phyloP scores from a whole-genome alignment of 202 grass and related monocot species.

The Saccharum hybrid region DNA sequence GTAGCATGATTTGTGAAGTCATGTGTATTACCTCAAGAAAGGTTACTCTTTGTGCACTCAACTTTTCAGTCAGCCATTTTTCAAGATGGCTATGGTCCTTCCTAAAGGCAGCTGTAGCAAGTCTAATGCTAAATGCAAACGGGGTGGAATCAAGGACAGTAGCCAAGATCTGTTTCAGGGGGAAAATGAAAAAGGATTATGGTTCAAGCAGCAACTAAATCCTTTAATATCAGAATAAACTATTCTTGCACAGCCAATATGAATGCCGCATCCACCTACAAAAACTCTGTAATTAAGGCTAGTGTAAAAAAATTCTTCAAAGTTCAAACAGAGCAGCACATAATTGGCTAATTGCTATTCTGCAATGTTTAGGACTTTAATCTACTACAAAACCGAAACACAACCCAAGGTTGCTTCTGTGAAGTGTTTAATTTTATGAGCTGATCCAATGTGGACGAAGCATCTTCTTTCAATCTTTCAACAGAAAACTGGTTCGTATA shows the following conservation, averaged over 20 bases:
- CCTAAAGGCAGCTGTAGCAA: slow-evolving; percentile 66
- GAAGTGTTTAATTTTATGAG: slow-evolving; percentile 9
- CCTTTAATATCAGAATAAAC: slow-evolving; percentile 1
- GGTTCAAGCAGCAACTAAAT: slow-evolving; percentile 17
- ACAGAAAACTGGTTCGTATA: slow-evolving; percentile 7
- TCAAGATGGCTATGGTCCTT: slow-evolving; percentile 84
- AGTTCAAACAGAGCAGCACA: slow-evolving; percentile 17
- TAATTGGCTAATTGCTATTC: neutral
- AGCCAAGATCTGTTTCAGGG: slow-evolving; percentile 69
- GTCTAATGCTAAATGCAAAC: slow-evolving; percentile 75
- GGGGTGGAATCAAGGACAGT: slow-evolving; percentile 71
- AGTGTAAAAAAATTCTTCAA: slow-evolving; percentile 9
- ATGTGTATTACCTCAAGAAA: slow-evolving; percentile 78
- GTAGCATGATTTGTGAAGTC: neutral
- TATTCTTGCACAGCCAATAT: slow-evolving; percentile 9
- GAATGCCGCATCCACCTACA: neutral
- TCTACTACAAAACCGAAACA: neutral
- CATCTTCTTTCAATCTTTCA: slow-evolving; percentile 14
- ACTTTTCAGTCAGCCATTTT: slow-evolving; percentile 88
- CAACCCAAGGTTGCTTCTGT: neutral
- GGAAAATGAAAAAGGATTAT: slow-evolving; percentile 12
- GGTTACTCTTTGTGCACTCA: slow-evolving; percentile 56
- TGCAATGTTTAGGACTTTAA: neutral
- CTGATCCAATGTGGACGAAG: slow-evolving; percentile 6
- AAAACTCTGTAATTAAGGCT: neutral